Percentiles rank a stretch among this genome's conserved stretches.
Conservation (phyloP, 2,329 filamentous ascomycete genomes). For the Ceratocystis destructans region DNA sequence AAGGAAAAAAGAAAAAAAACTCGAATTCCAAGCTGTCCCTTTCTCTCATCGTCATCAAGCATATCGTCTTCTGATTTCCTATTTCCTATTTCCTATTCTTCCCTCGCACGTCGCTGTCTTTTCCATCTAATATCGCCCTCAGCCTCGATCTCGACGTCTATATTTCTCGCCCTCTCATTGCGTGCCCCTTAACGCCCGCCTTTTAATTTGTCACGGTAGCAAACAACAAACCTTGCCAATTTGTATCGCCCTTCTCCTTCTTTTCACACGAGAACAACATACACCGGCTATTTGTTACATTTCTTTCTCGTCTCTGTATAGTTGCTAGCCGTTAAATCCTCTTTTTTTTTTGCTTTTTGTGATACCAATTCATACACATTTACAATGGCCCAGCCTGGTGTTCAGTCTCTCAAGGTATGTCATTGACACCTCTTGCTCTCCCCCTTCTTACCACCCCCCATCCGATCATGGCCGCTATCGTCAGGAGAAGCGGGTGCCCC, state of each 20-base stretch:
- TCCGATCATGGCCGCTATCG: too few relatives aligned
- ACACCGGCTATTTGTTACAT: conserved; percentile 8
- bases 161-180: neutral
- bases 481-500: too few relatives aligned
- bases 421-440: conserved; percentile 3
- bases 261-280: neutral
- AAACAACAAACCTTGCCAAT: neutral
- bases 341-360: conserved; percentile 5
- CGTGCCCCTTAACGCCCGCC: neutral
- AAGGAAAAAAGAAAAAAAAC: neutral
- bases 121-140: neutral
- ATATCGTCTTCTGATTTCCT: neutral
- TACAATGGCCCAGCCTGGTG: conserved; percentile 70
- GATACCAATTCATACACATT: conserved; percentile 19
- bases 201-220: neutral
- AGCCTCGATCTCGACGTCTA: neutral
- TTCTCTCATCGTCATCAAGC: neutral
- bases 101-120: conserved; percentile 1
- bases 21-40: too few relatives aligned
- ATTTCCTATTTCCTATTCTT: neutral
- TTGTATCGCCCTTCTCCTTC: neutral
- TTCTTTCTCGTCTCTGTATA: conserved; percentile 29
- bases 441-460: conserved; percentile 3
- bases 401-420: conserved; percentile 79
- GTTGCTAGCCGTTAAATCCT: neutral